These are phyloP conservation scores for Phytophthora hibernalis DNA, from an alignment of 352 stramenopile genomes.

Conservation along the genomic window DNA sequence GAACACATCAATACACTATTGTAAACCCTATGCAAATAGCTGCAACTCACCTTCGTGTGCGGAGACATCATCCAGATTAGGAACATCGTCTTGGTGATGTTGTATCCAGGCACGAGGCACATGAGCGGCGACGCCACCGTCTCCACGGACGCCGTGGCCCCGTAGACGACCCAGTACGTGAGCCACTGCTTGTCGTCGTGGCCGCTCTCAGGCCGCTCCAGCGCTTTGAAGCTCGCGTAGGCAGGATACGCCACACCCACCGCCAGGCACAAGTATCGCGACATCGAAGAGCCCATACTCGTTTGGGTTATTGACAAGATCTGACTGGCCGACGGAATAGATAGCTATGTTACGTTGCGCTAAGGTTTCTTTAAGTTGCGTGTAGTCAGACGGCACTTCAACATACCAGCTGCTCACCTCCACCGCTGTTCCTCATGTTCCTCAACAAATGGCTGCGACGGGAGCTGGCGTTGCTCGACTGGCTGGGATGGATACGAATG, in stretches of 20 bases:
- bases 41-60: conserved; percentile 77
- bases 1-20: conserved; percentile 9
- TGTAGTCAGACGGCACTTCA: conserved; percentile 24
- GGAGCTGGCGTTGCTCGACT: conserved; percentile 7
- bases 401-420: conserved; percentile 7
- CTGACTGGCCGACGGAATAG: conserved; percentile 1
- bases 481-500: conserved; percentile 68
- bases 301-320: conserved; percentile 7
- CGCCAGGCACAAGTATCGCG: conserved; percentile 59
- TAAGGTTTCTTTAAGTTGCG: conserved; percentile 28
- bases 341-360: conserved; percentile 16
- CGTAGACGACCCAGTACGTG: conserved; percentile 97
- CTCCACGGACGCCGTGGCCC: conserved; percentile 94
- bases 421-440: conserved; percentile 3
- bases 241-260: conserved; percentile 68
- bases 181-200: conserved; percentile 88
- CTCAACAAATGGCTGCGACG: conserved; percentile 11
- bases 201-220: conserved; percentile 54
- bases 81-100: conserved; percentile 95
- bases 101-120: conserved; percentile 94
- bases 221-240: conserved; percentile 81
- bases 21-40: not conserved
- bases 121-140: conserved; percentile 58
- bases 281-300: conserved; percentile 60
- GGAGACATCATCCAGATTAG: conserved; percentile 96